Conservation (phyloP, 1,139 yeast genomes). For the Diutina siamensis region DNA sequence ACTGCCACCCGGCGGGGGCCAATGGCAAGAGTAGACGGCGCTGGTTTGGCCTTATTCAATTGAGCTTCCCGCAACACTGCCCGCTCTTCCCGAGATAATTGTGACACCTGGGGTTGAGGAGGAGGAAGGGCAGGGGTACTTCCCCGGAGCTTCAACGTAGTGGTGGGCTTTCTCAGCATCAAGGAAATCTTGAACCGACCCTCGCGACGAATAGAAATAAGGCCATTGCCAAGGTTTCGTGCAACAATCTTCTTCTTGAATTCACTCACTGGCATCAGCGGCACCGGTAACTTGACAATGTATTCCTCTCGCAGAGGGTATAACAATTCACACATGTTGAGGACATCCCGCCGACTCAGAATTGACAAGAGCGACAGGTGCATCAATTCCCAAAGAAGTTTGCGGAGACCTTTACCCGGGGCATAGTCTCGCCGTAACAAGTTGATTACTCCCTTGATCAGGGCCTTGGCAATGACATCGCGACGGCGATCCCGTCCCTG, state of each 20-base stretch:
- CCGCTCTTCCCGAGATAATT: conserved; percentile 1
- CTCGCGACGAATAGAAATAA: conserved; percentile 30
- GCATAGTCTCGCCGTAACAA: conserved; percentile 55
- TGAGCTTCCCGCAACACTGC: conserved; percentile 5
- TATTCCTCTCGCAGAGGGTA: conserved; percentile 54
- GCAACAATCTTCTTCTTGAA: conserved; percentile 50
- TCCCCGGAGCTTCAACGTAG: conserved; percentile 1
- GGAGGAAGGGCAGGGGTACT: background rate
- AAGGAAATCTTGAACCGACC: conserved; percentile 36
- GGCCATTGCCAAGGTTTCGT: conserved; percentile 35
- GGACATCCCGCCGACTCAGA: conserved; percentile 48
- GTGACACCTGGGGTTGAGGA: conserved; percentile 8
- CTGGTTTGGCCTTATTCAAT: conserved; percentile 6
- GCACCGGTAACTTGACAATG: conserved; percentile 51
- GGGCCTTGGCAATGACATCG: conserved; percentile 29
- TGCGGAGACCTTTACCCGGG: conserved; percentile 49
- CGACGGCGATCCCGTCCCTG: conserved; percentile 26
- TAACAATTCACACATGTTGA: conserved; percentile 55
- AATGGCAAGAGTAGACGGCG: background rate
- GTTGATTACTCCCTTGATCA: conserved; percentile 54
- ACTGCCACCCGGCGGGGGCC: conserved; percentile 3
- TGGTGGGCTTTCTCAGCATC: conserved; percentile 6
- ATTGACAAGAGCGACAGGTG: conserved; percentile 50
- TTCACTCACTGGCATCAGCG: conserved; percentile 41
- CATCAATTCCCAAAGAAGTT: conserved; percentile 58